Percentiles rank a stretch among this genome's conserved stretches.
phyloP scores from a whole-genome alignment of 805 yeast genomes.

The Metschnikowia sp. region DNA sequence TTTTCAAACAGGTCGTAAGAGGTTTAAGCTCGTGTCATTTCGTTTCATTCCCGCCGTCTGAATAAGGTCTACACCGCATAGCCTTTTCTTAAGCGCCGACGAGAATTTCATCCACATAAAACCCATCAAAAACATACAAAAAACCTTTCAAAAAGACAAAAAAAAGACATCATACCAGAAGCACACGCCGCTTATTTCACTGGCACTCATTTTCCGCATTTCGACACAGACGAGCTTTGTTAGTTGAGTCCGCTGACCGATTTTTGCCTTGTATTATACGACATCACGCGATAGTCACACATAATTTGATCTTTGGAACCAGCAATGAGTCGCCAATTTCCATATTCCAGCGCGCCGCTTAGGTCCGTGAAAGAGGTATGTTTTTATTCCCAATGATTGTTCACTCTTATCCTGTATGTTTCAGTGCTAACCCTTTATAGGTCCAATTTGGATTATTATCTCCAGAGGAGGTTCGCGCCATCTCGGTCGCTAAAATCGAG shows the following conservation, averaged over 20 bases:
- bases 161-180: neutral
- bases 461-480: constrained; percentile 94
- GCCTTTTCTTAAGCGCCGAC: constrained; percentile 1
- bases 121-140: neutral
- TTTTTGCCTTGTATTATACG: neutral
- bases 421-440: constrained; percentile 31
- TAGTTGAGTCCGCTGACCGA: neutral
- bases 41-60: neutral
- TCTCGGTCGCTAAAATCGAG: constrained; percentile 95
- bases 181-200: neutral
- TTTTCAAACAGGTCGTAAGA: constrained; percentile 9
- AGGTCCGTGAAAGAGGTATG: constrained; percentile 93
- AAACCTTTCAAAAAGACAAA: constrained; percentile 1
- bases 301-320: neutral
- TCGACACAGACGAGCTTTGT: neutral
- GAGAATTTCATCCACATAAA: neutral
- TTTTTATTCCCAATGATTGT: constrained; percentile 9
- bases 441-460: constrained; percentile 96
- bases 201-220: neutral
- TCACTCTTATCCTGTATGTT: neutral
- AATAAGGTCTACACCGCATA: neutral
- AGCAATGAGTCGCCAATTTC: constrained; percentile 53
- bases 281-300: neutral
- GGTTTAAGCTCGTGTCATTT: constrained; percentile 15
- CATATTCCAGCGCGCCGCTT: constrained; percentile 97